Conservation (phyloP, 176 grass and related monocot genomes). For the Elymus sibiricus region DNA sequence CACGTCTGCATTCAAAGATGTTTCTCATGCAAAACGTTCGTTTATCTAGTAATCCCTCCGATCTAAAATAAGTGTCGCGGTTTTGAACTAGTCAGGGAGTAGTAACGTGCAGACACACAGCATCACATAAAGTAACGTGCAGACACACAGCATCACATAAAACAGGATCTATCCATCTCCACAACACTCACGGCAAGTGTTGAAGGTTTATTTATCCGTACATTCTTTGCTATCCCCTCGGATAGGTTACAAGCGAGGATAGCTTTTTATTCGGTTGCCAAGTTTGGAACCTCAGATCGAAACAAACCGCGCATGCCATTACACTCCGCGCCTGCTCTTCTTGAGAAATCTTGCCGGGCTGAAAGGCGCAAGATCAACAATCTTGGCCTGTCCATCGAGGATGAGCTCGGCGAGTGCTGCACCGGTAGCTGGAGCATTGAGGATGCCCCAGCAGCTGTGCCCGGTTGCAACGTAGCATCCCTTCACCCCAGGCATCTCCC, state of each 20-base stretch:
- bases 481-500: conserved; percentile 67
- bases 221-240: background rate
- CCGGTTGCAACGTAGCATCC: conserved; percentile 82
- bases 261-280: conserved; percentile 26
- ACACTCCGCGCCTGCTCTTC: conserved; percentile 28
- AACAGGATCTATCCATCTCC: background rate
- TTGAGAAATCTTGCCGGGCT: conserved; percentile 63
- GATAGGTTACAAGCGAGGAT: background rate
- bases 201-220: conserved; percentile 13
- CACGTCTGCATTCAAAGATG: background rate
- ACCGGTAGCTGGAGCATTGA: conserved; percentile 81
- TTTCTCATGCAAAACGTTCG: background rate
- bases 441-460: conserved; percentile 92
- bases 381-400: conserved; percentile 58
- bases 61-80: no score
- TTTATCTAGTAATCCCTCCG: no score
- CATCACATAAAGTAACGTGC: background rate
- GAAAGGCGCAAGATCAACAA: conserved; percentile 60
- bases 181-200: background rate
- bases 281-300: background rate
- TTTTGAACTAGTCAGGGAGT: no score
- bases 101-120: no score
- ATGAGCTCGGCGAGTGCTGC: conserved; percentile 73
- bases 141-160: background rate
- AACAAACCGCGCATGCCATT: background rate